Percentiles rank a stretch among this genome's conserved stretches.
phyloP scores from a whole-genome alignment of 2,329 filamentous ascomycete genomes.

The Lasiodiplodia citricola region DNA sequence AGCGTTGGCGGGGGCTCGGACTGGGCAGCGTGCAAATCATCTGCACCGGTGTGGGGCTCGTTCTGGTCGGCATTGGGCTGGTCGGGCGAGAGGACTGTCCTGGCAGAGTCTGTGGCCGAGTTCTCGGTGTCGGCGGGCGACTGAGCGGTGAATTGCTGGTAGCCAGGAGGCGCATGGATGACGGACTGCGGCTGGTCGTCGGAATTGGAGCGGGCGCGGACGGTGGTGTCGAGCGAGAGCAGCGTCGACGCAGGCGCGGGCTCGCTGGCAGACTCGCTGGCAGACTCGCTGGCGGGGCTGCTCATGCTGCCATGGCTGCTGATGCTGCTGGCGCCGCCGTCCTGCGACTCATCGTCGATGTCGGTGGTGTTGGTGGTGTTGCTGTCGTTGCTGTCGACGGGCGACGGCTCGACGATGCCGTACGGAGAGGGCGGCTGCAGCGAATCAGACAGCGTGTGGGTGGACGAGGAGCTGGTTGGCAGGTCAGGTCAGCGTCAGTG shows the following conservation, averaged over 20 bases:
- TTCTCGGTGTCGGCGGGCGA: slow-evolving; percentile 29
- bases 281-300: slow-evolving; percentile 41
- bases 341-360: slow-evolving; percentile 79
- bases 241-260: slow-evolving; percentile 38
- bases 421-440: slow-evolving; percentile 57
- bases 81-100: slow-evolving; percentile 39
- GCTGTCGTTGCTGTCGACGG: slow-evolving; percentile 84
- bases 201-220: slow-evolving; percentile 56
- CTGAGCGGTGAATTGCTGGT: slow-evolving; percentile 67
- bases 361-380: slow-evolving; percentile 78
- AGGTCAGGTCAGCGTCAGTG: slow-evolving; percentile 23
- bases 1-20: slow-evolving; percentile 55
- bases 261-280: slow-evolving; percentile 33
- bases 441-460: slow-evolving; percentile 45
- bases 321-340: slow-evolving; percentile 51
- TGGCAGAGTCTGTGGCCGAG: slow-evolving; percentile 33
- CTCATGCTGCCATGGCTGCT: slow-evolving; percentile 39
- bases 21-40: slow-evolving; percentile 1
- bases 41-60: neutral
- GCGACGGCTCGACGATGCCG: slow-evolving; percentile 77
- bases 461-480: slow-evolving; percentile 11
- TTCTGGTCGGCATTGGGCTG: slow-evolving; percentile 1
- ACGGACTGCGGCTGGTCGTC: slow-evolving; percentile 86
- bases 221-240: slow-evolving; percentile 53
- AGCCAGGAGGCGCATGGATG: slow-evolving; percentile 87